These are phyloP conservation scores for Adansonia grandidieri DNA, from an alignment of 441 rosid species.

Conservation along the genomic window DNA sequence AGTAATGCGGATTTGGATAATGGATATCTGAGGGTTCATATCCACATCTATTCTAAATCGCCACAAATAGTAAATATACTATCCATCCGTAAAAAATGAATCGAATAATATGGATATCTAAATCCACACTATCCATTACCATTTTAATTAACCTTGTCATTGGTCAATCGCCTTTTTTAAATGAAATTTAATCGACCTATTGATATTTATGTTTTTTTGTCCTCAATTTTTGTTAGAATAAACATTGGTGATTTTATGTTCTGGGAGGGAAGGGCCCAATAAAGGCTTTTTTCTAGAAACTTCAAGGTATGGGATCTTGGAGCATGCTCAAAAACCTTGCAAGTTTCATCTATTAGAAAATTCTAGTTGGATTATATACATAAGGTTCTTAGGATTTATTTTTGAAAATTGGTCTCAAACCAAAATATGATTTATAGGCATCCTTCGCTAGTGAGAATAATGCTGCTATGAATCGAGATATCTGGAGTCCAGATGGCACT, in stretches of 20 bases:
- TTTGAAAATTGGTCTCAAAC: not conserved
- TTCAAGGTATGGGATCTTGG: constrained; percentile 79
- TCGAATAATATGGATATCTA: no score
- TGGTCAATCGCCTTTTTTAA: constrained; percentile 15
- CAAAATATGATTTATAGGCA: constrained; percentile 38
- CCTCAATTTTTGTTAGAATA: constrained; percentile 58
- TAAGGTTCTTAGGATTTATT: not conserved
- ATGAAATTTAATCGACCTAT: not conserved
- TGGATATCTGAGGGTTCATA: no score
- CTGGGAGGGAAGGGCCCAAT: constrained; percentile 77
- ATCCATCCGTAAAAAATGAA: no score
- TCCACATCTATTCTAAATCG: no score
- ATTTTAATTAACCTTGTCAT: constrained; percentile 1
- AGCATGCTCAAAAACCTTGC: constrained; percentile 54
- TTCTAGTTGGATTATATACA: not conserved
- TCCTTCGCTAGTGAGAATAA: constrained; percentile 55
- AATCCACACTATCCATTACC: no score
- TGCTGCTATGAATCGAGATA: constrained; percentile 60
- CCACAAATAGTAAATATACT: no score
- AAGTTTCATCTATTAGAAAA: constrained; percentile 17
- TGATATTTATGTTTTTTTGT: constrained; percentile 15
- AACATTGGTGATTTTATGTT: constrained; percentile 68
- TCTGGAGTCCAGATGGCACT: constrained; percentile 67
- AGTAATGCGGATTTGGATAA: no score
- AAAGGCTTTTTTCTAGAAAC: constrained; percentile 59